Evolutionary conservation across 768 basidiomycete species (phyloP), one percentile per base, ranked within the genome.

Genomic region (Kwoniella botswanensis): DNA sequence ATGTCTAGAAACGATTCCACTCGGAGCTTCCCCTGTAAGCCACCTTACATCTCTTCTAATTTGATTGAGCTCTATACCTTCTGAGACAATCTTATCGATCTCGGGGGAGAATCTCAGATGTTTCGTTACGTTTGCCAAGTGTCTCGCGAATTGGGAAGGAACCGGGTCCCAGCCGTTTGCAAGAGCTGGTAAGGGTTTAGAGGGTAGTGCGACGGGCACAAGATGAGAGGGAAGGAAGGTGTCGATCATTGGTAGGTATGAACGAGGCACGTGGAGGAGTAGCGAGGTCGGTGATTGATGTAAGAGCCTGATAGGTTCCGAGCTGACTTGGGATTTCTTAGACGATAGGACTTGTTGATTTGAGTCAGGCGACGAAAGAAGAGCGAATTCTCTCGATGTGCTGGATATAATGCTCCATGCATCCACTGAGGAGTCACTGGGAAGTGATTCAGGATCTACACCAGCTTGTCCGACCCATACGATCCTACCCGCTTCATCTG

Each of bases 11-110:
- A 89, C 73, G 74, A 95, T 91, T 12, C 88, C 88, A 10, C 91
- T 92, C 53, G 84, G 82, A n/a, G 85, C 86, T 82, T 97, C 94
- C 60, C 93, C 93, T 0, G 94, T 93, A 68, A 97, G 88, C 81
- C 89, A 94, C 63, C 89, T 87, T 57, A 94, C 87, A 82, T 93
- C 91, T 54, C 87, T 86, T 68, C 86, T 85, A 84, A 96, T 88
- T 74, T 89, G 87, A 11, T 87, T 82, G 15, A 90, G 74, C 41
- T 90, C 91, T 66, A 96, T 86, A 10, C 79, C 79, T 61, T 89
- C 89, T 68, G 88, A 87, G 26, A 94, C 88, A 67, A 92, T 85
- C 46, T 87, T 85, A 17, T 92, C 89, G 59, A 95, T 84, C 61
- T 86, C 84, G 11, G 92, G 88, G 76, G 92, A 86, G 79, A 93